Evolutionary conservation across 2,329 filamentous ascomycete genomes (phyloP), one percentile per base, ranked within the genome.

Genomic region (Diaporthe longicolla): DNA sequence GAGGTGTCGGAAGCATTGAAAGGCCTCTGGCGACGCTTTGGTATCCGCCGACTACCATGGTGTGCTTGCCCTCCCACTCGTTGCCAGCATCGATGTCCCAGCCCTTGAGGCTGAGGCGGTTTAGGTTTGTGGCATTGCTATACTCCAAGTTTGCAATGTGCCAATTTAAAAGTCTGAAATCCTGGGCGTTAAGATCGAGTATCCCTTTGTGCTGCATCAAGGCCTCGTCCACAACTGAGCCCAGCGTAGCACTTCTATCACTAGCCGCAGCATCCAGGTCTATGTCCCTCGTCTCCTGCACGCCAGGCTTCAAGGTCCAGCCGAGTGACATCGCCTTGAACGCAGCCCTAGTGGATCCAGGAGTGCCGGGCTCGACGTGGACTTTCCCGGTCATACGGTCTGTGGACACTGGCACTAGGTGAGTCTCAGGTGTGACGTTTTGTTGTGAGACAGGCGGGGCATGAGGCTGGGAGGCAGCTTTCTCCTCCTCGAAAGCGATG

Each of bases 31-130:
- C 94, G 58, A 99, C 91, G 79, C 95, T 95, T 78, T 97, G 95
- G 80, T 98, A 99, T 1, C 97, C 97, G 54, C 97, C 97, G 35
- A 97, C 89, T 4, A 99, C 91, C 89, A 98, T 96, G 1, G 94
- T 95, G 81, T 99, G 97, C 76, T 94, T 92, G 9, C 97, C 97
- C 82, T 98, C 95, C 85, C 97, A 99, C 81, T 99, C 97, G 79
- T 99, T 98, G 0, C 97, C 97, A 66, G 95, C 95, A 80, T 99
- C 97, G 79, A 99, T 95, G 82, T 99, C 97, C 94, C 97, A 98
- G 0, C 95, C 93, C 10, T 93, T 91, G 19, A 99, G 89, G 82
- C 96, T 98, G 24, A 99, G 89, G 76, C 93, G 93, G 77, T 93
- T 92, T 71, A 98, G 91, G 77, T 95, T 97, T 2, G 92, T 94